These are phyloP conservation scores for Tetrahymena malaccensis DNA, from an alignment of 73 alveolate species.

Conservation along the genomic window DNA sequence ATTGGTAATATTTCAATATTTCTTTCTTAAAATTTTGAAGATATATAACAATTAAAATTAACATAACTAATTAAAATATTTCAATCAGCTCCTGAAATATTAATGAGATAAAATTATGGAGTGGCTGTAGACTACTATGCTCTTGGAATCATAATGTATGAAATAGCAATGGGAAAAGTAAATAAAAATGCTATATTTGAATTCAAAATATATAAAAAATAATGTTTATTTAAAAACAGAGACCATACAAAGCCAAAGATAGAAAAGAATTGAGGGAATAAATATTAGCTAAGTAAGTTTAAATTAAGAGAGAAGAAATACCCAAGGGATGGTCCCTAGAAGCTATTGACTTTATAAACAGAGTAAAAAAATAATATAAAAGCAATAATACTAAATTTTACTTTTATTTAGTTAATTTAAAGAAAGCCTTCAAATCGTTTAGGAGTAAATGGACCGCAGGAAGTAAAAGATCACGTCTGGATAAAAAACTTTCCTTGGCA, in stretches of 20 bases:
- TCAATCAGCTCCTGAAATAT: conserved; percentile 77
- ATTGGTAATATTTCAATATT: conserved; percentile 11
- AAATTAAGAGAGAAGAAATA: conserved; percentile 61
- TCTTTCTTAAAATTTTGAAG: too few species aligned
- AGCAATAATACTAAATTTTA: background rate
- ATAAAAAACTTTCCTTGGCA: conserved; percentile 79
- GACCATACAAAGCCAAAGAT: conserved; percentile 85
- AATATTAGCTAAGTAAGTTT: conserved; percentile 59
- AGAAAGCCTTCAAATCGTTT: conserved; percentile 82
- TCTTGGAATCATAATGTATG: conserved; percentile 87
- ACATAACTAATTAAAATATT: background rate
- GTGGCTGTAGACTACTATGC: conserved; percentile 86
- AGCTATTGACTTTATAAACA: conserved; percentile 93
- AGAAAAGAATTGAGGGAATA: conserved; percentile 72
- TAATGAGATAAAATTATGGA: conserved; percentile 68
- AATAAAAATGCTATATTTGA: background rate
- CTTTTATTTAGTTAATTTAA: conserved; percentile 50
- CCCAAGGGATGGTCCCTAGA: conserved; percentile 95
- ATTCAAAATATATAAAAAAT: background rate
- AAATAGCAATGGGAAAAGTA: conserved; percentile 64
- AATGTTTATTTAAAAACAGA: conserved; percentile 46
- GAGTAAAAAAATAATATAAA: background rate
- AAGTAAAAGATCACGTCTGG: conserved; percentile 85
- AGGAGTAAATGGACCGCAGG: conserved; percentile 84
- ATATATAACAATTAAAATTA: background rate